phyloP scores from a whole-genome alignment of 73 alveolate genomes.

The Paramecium tetraurelia region DNA sequence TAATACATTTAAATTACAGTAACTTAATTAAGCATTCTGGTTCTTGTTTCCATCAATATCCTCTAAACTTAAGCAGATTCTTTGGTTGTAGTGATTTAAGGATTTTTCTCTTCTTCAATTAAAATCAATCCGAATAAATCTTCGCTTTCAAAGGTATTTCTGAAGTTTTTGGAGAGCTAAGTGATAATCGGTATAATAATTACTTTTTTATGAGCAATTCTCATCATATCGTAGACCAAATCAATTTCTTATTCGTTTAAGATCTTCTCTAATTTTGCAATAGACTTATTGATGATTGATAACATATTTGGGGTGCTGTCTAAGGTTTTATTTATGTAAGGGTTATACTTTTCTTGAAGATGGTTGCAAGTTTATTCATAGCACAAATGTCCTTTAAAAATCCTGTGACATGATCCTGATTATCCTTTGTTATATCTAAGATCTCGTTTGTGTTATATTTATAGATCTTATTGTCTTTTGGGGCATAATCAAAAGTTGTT shows the following conservation, averaged over 20 bases:
- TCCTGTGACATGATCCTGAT: not conserved
- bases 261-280: conserved; percentile 22
- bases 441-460: conserved; percentile 30
- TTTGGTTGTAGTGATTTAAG: not conserved
- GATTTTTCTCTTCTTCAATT: conserved; percentile 21
- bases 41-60: conserved; percentile 50
- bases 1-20: not conserved
- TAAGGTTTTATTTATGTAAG: not conserved
- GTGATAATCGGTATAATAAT: no score
- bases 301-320: not conserved
- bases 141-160: conserved; percentile 16
- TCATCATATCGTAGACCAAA: conserved; percentile 43
- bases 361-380: conserved; percentile 17
- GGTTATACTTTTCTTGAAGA: not conserved
- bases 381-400: conserved; percentile 46
- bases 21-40: conserved; percentile 35
- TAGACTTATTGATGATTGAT: conserved; percentile 26
- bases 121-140: conserved; percentile 28
- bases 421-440: not conserved
- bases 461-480: not conserved
- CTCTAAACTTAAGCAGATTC: conserved; percentile 36
- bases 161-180: conserved; percentile 8
- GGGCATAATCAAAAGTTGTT: conserved; percentile 43
- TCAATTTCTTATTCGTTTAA: not conserved
- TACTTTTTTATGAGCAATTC: conserved; percentile 49